Base-by-base conservation (phyloP, 371 early-diverging fungal genomes). In the Syncephalastrum monosporum region DNA sequence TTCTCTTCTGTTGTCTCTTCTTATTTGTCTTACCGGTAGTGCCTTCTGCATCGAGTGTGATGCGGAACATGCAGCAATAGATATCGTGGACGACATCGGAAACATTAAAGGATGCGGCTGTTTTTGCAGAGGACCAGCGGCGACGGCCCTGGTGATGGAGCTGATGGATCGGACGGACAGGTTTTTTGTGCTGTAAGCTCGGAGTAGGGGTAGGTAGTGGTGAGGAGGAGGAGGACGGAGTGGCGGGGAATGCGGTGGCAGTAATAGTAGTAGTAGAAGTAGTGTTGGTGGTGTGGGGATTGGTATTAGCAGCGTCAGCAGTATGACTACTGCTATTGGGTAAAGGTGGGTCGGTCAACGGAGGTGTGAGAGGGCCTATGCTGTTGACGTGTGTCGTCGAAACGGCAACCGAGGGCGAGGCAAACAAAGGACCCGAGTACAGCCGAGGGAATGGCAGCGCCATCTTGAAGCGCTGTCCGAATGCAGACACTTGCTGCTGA, bases 41-140 rank as follows among this genome's bases (percentile, higher is more conserved):
- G 42, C 67, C 62, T 47, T 66, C 52, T 19, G 41, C 25, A 53
- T 66, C 67, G 42, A 66, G 46, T 3, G 33, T 44, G 13, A 66
- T 57, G 42, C 57, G 58, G 42, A 66, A 66, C 59, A 66, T 59
- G 56, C 44, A 61, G 41, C 38, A 27, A 16, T 46, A 27, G 2
- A 23, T 43, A 42, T 66, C 67, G 43, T 66, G 67, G 1, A 56
- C 48, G 24, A 66, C 53, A 38, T 60, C 60, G 17, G 47, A 17
- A 12, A 29, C 54, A 27, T 50, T 48, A 13, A 55, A 41, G 25
- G 55, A 24, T 46, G 55, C 19, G 25, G 47, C 10, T 43, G 46
- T 38, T 59, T 42, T 33, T 25, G 53, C 15, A 29, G 55, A 42
- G 33, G 15, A 50, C 17, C 16, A 25, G 16, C 51, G 29, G 15